Evolutionary conservation across 1,284 basidiomycete genomes (phyloP), one percentile per base, ranked within the genome.

Genomic region (Sphaerobolus stellatus): DNA sequence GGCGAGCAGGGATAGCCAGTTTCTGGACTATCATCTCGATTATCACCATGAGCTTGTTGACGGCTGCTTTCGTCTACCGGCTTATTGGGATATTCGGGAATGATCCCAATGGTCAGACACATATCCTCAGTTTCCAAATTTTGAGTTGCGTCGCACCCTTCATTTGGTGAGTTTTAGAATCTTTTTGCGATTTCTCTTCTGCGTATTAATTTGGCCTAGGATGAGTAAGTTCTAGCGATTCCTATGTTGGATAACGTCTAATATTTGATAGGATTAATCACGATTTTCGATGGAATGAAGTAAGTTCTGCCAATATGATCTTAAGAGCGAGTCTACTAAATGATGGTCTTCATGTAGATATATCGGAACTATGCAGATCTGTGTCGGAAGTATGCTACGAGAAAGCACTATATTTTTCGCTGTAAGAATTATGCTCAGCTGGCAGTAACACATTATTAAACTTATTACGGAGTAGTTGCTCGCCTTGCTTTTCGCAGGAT

Each of bases 381-480:
- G 91, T 61, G 82, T 93, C 18, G 82, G 86, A 13, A 80, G 90
- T 13, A 97, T 97, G 94, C 74, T 97, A 59, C 85, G 90, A 66
- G 94, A 98, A 70, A 94, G 91, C 8, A 86, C 90, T 3, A 93
- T 96, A 54, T 98, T 98, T 77, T 94, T 96, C 75, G 82, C 83
- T 68, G 89, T 93, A 59, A 49, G 80, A 65, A n/a, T 58, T 18
- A 30, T 22, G 40, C 28, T 28, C 16, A 29, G 50, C 29, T 52
- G 49, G 27, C 30, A 16, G 9, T 16, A 46, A 46, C 20, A 59
- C 25, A 61, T 47, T 50, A 25, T n/a, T 3, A 49, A 36, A 40
- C 13, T 59, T 28, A 58, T 52, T 41, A 34, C 60, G n/a, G n/a
- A n/a, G n/a, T n/a, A 92, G 83, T 74, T 94, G 29, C 75, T 95